These are phyloP conservation scores for Solanum peruvianum DNA, from an alignment of 257 asterid genomes.

Conservation along the genomic window DNA sequence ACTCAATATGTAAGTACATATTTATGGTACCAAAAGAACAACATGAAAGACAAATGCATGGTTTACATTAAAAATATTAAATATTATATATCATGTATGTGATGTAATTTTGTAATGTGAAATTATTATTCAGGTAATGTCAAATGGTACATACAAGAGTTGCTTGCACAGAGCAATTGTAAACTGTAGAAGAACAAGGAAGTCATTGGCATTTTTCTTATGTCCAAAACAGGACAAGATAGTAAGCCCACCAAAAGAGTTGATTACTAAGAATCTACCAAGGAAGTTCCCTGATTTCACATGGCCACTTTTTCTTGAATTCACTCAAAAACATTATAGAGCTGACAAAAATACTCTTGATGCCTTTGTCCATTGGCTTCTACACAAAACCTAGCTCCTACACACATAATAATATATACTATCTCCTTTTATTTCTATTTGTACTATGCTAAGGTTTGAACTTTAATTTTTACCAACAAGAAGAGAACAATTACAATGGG, in stretches of 20 bases:
- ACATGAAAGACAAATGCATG: background rate
- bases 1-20: background rate
- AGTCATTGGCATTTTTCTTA: slow-evolving; percentile 64
- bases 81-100: background rate
- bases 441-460: background rate
- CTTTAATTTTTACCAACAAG: background rate
- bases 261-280: slow-evolving; percentile 23
- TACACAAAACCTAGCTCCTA: background rate
- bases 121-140: slow-evolving; percentile 40
- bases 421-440: background rate
- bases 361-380: slow-evolving; percentile 49
- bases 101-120: background rate
- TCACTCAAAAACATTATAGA: slow-evolving; percentile 73
- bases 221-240: slow-evolving; percentile 49
- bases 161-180: slow-evolving; percentile 76
- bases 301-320: slow-evolving; percentile 51
- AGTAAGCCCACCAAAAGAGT: slow-evolving; percentile 47
- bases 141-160: slow-evolving; percentile 78
- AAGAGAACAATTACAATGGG: background rate
- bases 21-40: background rate
- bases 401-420: background rate
- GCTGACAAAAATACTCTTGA: slow-evolving; percentile 76
- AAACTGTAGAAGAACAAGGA: slow-evolving; percentile 38
- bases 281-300: slow-evolving; percentile 67
- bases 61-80: background rate